Evolutionary conservation across 345 rosid species (phyloP).

Genomic region (Arabidopsis suecica): DNA sequence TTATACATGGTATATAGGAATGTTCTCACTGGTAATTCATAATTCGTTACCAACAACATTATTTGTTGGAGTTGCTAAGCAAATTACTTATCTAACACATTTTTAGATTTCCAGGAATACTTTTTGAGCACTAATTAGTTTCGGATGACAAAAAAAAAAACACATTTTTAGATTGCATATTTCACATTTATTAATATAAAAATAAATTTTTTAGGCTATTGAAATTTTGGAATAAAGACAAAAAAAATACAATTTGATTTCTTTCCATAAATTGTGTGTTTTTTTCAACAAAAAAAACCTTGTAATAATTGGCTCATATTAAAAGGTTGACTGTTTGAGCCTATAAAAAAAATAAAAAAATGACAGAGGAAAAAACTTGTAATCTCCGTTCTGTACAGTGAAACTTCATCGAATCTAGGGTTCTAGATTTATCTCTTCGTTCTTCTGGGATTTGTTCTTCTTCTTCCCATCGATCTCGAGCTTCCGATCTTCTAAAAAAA

Average conservation of each 20-base stretch:
- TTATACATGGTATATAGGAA: too few relatives aligned
- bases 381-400: not conserved
- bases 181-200: too few relatives aligned
- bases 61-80: not conserved
- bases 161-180: too few relatives aligned
- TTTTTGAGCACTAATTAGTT: too few relatives aligned
- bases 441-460: constrained; percentile 2
- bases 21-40: too few relatives aligned
- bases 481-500: constrained; percentile 4
- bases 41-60: not conserved
- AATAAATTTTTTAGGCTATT: not conserved
- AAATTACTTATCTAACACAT: too few relatives aligned
- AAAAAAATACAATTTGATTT: too few relatives aligned
- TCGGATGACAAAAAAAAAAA: too few relatives aligned
- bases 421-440: constrained; percentile 29
- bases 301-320: not conserved
- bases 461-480: constrained; percentile 1
- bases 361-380: not conserved
- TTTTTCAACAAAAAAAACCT: not conserved
- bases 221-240: not conserved
- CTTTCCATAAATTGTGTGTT: not conserved
- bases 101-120: not conserved
- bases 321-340: too few relatives aligned
- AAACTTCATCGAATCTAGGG: constrained; percentile 45
- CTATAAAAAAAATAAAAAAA: not conserved